Evolutionary conservation across 1,284 basidiomycete species (phyloP).

Genomic region (Laetiporus sulphureus): DNA sequence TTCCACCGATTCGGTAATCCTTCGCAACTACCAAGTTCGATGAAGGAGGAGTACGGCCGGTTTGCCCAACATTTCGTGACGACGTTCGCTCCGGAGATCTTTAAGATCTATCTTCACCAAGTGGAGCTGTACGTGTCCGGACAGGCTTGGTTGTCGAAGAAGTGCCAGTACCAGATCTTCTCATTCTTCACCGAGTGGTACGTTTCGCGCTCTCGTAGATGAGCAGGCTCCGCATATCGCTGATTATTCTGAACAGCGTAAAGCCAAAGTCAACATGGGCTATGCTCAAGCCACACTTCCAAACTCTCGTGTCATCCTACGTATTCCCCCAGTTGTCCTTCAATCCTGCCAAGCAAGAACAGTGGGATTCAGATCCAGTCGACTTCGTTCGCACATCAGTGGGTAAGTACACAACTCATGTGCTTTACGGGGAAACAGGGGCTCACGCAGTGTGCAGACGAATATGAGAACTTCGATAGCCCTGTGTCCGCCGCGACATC

Average conservation of each 20-base stretch:
- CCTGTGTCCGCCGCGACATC: constrained; percentile 73
- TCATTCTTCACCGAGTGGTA: constrained; percentile 83
- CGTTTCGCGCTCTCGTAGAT: constrained; percentile 17
- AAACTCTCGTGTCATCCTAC: constrained; percentile 67
- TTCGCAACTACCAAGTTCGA: constrained; percentile 68
- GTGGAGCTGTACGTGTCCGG: constrained; percentile 67
- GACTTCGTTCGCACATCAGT: constrained; percentile 71
- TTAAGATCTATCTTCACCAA: constrained; percentile 73
- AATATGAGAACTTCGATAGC: constrained; percentile 71
- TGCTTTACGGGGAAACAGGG: background rate
- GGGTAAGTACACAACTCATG: constrained; percentile 38
- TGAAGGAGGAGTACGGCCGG: constrained; percentile 59
- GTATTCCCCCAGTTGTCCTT: constrained; percentile 85
- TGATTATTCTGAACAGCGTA: constrained; percentile 45
- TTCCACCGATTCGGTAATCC: constrained; percentile 84
- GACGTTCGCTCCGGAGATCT: constrained; percentile 78
- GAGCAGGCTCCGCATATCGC: constrained; percentile 2
- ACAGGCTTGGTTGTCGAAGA: constrained; percentile 73
- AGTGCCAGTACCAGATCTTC: constrained; percentile 77
- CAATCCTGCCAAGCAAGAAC: constrained; percentile 54
- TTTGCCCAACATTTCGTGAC: constrained; percentile 78
- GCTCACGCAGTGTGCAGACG: constrained; percentile 40
- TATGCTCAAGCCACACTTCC: constrained; percentile 76
- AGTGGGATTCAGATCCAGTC: constrained; percentile 74
- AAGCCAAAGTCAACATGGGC: constrained; percentile 87